Conservation (phyloP, 2,329 filamentous ascomycete genomes). For the Daldinia sp. region DNA sequence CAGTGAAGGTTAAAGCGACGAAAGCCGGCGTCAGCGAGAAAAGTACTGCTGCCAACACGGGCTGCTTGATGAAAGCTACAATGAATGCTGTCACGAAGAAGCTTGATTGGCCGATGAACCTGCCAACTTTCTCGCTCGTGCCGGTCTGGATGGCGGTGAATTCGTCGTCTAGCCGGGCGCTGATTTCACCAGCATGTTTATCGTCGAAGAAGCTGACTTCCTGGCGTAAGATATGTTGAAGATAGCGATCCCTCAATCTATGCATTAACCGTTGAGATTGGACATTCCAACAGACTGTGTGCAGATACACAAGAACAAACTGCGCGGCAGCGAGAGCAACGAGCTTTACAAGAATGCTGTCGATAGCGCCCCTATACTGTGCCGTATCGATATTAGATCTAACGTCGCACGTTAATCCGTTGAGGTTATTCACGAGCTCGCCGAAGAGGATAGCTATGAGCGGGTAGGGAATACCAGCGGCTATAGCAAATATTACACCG, state of each 20-base stretch:
- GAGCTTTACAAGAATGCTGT: conserved; percentile 70
- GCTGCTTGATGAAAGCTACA: conserved; percentile 74
- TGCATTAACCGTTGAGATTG: conserved; percentile 73
- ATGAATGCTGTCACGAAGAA: conserved; percentile 77
- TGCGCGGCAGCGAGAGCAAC: conserved; percentile 74
- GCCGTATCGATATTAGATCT: conserved; percentile 31
- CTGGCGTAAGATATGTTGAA: conserved; percentile 69
- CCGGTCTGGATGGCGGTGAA: conserved; percentile 75
- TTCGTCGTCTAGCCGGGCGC: conserved; percentile 72
- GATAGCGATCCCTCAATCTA: conserved; percentile 71
- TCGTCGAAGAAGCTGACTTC: conserved; percentile 74
- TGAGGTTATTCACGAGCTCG: conserved; percentile 64
- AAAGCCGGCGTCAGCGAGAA: conserved; percentile 73
- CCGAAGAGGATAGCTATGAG: conserved; percentile 69
- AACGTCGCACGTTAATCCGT: conserved; percentile 59
- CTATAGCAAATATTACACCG: conserved; percentile 59
- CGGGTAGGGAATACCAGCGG: conserved; percentile 66
- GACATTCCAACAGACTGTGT: conserved; percentile 73
- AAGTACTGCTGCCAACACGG: conserved; percentile 72
- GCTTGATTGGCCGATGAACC: conserved; percentile 70
- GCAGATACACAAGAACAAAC: conserved; percentile 73
- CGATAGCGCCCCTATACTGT: conserved; percentile 59
- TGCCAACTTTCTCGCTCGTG: conserved; percentile 77
- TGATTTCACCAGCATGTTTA: conserved; percentile 71
- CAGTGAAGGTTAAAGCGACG: conserved; percentile 68